These are phyloP conservation scores for Trifolium subterraneum DNA, from an alignment of 306 rosid genomes.

Conservation along the genomic window DNA sequence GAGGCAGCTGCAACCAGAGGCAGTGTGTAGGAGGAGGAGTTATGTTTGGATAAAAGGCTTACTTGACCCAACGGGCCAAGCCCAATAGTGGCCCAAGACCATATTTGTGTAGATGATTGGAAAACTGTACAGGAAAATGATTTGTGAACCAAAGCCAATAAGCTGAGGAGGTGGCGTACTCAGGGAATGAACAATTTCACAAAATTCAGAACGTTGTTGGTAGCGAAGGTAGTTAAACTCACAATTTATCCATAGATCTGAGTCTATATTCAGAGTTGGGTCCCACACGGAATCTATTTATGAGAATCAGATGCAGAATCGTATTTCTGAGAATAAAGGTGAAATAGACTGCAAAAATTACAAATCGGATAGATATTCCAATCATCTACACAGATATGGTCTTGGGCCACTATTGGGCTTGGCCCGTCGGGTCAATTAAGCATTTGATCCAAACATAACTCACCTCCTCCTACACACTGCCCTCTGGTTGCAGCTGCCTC, in stretches of 20 bases:
- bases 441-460: background rate
- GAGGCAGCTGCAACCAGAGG: background rate
- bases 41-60: background rate
- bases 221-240: background rate
- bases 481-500: background rate
- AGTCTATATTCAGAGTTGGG: too few species aligned
- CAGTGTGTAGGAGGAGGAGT: background rate
- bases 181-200: background rate
- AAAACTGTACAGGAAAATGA: too few species aligned
- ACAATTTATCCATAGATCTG: too few species aligned
- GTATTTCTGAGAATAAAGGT: too few species aligned
- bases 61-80: background rate
- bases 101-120: background rate
- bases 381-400: background rate
- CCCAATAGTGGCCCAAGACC: constrained; percentile 2
- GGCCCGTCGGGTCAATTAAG: background rate
- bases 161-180: background rate
- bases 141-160: background rate
- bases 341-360: too few species aligned
- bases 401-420: constrained; percentile 2
- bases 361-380: too few species aligned
- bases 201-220: background rate
- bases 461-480: background rate
- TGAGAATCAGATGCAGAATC: too few species aligned
- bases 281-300: too few species aligned